A percentile compares a stretch with the other conserved stretches of the same genome.
These are phyloP conservation scores for Phialophora chinensis DNA, from an alignment of 2,329 filamentous ascomycete species.

Conservation along the genomic window DNA sequence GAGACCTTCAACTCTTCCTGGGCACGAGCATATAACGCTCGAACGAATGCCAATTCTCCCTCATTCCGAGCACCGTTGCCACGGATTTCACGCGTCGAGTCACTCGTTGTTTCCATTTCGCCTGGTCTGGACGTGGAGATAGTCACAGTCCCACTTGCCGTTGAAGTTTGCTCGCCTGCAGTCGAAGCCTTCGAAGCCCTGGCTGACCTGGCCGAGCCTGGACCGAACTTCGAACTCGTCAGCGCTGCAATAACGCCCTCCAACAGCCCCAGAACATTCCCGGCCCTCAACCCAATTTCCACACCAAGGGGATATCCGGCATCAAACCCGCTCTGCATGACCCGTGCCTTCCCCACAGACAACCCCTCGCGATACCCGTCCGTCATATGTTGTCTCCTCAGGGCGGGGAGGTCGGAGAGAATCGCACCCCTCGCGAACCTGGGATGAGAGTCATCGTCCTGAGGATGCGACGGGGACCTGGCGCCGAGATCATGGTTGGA, in stretches of 20 bases:
- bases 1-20: constrained; percentile 32
- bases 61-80: not conserved
- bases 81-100: not conserved
- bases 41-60: constrained; percentile 15
- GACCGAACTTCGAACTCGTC: not conserved
- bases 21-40: constrained; percentile 27
- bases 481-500: not conserved
- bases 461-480: not conserved
- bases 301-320: constrained; percentile 87
- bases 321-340: constrained; percentile 88
- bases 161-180: not conserved
- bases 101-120: not conserved
- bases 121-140: not conserved
- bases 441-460: constrained; percentile 5
- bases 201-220: not conserved
- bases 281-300: constrained; percentile 74
- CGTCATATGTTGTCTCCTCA: constrained; percentile 78
- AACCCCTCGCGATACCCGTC: constrained; percentile 92
- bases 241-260: constrained; percentile 69
- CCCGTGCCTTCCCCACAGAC: constrained; percentile 72
- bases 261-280: constrained; percentile 75
- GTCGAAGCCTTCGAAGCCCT: not conserved
- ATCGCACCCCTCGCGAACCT: constrained; percentile 3
- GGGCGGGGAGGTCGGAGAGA: constrained; percentile 73
- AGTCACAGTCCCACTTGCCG: not conserved